Evolutionary conservation across 352 stramenopile genomes (phyloP).

Genomic region (Blastocystis sp.): DNA sequence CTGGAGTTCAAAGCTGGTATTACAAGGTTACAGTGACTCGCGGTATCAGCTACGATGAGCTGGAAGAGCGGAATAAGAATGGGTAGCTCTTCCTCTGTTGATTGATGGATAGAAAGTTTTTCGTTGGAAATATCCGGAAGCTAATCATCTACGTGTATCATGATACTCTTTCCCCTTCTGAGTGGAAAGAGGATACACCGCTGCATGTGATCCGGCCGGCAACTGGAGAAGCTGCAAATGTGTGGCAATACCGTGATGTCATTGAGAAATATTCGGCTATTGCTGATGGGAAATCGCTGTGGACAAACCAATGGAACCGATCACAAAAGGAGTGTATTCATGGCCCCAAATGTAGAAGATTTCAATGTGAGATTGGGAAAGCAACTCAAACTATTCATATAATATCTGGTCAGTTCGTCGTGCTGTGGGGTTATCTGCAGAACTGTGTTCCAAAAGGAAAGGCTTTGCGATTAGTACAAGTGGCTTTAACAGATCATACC

Average conservation of each 20-base stretch:
- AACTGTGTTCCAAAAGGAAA: constrained; percentile 29
- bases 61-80: constrained; percentile 4
- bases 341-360: background rate
- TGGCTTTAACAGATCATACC: background rate
- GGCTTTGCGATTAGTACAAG: constrained; percentile 9
- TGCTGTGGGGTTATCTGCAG: constrained; percentile 34
- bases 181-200: background rate
- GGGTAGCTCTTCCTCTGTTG: background rate
- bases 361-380: constrained; percentile 29
- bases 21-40: background rate
- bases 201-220: constrained; percentile 17
- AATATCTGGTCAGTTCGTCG: constrained; percentile 10
- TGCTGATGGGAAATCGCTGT: background rate
- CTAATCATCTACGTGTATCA: background rate
- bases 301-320: background rate
- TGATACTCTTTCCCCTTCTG: background rate
- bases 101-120: background rate
- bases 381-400: constrained; percentile 31
- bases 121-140: background rate
- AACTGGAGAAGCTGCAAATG: background rate
- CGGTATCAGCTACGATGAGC: background rate
- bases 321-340: background rate
- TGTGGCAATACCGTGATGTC: constrained; percentile 1
- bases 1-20: background rate
- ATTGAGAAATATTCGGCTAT: background rate